Percentiles rank a stretch among this genome's conserved stretches.
Conservation (phyloP, 371 early-diverging fungal genomes). For the Apophysomyces variabilis region DNA sequence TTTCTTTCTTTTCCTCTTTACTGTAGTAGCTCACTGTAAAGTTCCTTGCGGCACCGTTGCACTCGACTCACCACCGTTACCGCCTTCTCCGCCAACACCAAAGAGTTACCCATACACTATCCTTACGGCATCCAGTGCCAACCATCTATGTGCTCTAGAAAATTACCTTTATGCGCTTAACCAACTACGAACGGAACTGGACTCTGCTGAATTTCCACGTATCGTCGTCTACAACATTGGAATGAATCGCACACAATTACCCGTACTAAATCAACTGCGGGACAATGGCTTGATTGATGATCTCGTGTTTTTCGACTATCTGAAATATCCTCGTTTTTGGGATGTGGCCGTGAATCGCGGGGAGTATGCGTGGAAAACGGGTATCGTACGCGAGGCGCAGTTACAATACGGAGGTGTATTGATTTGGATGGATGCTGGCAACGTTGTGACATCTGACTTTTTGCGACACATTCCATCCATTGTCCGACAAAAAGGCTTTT, state of each 20-base stretch:
- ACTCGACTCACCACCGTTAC: too few relatives aligned
- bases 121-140: slow-evolving; percentile 64
- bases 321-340: slow-evolving; percentile 66
- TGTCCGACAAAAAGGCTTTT: slow-evolving; percentile 51
- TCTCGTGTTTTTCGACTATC: slow-evolving; percentile 55
- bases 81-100: background rate
- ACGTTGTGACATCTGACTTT: slow-evolving; percentile 59
- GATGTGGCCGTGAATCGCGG: slow-evolving; percentile 61
- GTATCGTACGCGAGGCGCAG: slow-evolving; percentile 63
- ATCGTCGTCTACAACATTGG: slow-evolving; percentile 58
- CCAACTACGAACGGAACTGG: slow-evolving; percentile 38
- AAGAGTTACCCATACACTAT: slow-evolving; percentile 54
- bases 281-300: slow-evolving; percentile 50
- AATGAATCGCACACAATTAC: slow-evolving; percentile 53
- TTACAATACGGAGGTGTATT: slow-evolving; percentile 52
- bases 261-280: slow-evolving; percentile 48
- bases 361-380: slow-evolving; percentile 73
- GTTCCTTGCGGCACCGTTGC: too few relatives aligned
- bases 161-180: slow-evolving; percentile 60
- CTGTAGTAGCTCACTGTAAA: background rate
- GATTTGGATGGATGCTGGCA: slow-evolving; percentile 70
- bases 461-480: slow-evolving; percentile 46
- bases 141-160: slow-evolving; percentile 68
- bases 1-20: background rate
- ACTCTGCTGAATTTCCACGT: slow-evolving; percentile 41